Conservation (phyloP, 352 stramenopile species). For the Phytophthora syringae region DNA sequence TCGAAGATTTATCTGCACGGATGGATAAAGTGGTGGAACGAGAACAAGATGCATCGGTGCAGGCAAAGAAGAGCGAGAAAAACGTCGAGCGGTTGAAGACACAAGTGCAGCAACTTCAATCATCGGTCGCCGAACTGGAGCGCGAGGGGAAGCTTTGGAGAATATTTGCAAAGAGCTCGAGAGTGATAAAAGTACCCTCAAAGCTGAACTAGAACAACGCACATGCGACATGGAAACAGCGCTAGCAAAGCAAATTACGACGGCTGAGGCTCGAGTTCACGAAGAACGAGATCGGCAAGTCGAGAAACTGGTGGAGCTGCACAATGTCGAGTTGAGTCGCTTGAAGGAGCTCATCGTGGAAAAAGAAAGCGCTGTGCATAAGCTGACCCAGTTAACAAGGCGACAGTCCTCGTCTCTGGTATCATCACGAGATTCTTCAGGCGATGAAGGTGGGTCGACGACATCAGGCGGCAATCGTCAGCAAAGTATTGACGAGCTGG, state of each 20-base stretch:
- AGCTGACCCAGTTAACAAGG: conserved; percentile 15
- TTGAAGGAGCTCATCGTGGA: conserved; percentile 24
- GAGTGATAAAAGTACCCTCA: conserved; percentile 22
- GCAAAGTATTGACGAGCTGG: conserved; percentile 46
- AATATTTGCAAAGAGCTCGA: conserved; percentile 33
- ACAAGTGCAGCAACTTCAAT: conserved; percentile 29
- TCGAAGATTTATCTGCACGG: conserved; percentile 17
- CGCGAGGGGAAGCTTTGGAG: conserved; percentile 12
- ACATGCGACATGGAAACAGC: conserved; percentile 45
- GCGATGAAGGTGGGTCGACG: conserved; percentile 19
- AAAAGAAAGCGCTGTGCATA: conserved; percentile 1
- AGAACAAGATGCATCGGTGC: conserved; percentile 21
- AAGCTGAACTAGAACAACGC: conserved; percentile 29
- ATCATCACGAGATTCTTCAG: conserved; percentile 19
- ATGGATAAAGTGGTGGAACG: conserved; percentile 25
- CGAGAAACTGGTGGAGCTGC: conserved; percentile 45
- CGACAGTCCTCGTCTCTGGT: conserved; percentile 34
- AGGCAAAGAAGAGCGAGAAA: conserved; percentile 25
- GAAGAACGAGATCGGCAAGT: conserved; percentile 48
- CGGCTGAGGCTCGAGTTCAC: conserved; percentile 43
- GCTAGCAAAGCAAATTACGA: conserved; percentile 34
- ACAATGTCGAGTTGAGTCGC: conserved; percentile 43
- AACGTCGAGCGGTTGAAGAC: conserved; percentile 16
- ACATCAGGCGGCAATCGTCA: conserved; percentile 26
- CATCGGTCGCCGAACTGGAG: conserved; percentile 19